phyloP scores from a whole-genome alignment of 176 grass and related monocot genomes.

The Bothriochloa decipiens region DNA sequence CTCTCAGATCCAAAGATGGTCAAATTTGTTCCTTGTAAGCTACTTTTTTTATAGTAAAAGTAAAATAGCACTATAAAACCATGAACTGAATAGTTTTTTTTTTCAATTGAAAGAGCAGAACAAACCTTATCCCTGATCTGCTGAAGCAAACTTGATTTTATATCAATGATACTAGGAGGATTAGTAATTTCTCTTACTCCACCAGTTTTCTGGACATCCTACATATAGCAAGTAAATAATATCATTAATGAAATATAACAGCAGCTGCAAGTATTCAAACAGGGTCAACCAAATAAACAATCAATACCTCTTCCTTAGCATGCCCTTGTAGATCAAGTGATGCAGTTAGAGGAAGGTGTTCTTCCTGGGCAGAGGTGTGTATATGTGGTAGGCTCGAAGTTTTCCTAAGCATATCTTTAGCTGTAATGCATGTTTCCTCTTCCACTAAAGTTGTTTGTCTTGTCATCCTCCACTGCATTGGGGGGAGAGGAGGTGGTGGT shows the following conservation, averaged over 20 bases:
- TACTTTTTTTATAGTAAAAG: conserved; percentile 10
- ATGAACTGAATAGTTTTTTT: background rate
- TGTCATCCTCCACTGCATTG: conserved; percentile 86
- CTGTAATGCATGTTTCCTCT: conserved; percentile 43
- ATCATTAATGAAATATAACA: conserved; percentile 27
- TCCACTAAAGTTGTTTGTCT: conserved; percentile 50
- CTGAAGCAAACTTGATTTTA: conserved; percentile 67
- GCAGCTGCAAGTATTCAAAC: conserved; percentile 15
- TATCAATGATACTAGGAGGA: conserved; percentile 41
- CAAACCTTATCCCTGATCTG: conserved; percentile 92
- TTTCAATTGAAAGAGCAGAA: conserved; percentile 23
- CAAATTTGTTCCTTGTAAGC: background rate
- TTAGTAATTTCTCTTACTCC: conserved; percentile 39
- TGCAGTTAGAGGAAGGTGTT: conserved; percentile 32
- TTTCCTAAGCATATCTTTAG: conserved; percentile 27
- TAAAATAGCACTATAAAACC: background rate
- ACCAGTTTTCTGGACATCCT: conserved; percentile 55
- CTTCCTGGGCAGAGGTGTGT: conserved; percentile 42
- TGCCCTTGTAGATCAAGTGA: conserved; percentile 28
- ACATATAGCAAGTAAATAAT: conserved; percentile 36
- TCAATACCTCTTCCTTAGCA: conserved; percentile 49
- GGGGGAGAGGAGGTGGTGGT: conserved; percentile 84
- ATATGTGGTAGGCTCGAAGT: conserved; percentile 40
- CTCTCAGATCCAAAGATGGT: background rate
- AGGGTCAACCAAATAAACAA: conserved; percentile 17